phyloP scores from a whole-genome alignment of 345 rosid genomes.

The Euphorbia lathyris region DNA sequence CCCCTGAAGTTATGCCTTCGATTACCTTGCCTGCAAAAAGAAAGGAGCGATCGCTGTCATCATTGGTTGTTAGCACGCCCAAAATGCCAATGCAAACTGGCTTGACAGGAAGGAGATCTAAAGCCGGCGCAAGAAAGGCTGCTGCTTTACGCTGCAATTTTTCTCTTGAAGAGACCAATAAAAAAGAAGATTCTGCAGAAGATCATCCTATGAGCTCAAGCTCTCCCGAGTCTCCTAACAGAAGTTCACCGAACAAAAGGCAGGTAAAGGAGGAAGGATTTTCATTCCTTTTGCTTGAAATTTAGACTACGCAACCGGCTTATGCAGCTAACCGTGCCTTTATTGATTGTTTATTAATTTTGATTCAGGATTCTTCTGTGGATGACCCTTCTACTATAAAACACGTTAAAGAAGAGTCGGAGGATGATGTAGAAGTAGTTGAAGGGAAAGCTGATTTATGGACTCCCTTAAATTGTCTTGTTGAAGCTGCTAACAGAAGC shows the following conservation, averaged over 20 bases:
- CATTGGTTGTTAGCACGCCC: constrained; percentile 82
- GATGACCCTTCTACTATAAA: constrained; percentile 47
- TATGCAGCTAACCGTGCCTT: not conserved
- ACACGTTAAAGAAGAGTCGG: constrained; percentile 32
- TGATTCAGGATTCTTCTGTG: constrained; percentile 51
- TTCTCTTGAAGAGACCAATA: constrained; percentile 45
- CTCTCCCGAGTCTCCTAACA: constrained; percentile 64
- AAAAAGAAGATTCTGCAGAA: constrained; percentile 46
- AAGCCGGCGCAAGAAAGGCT: constrained; percentile 51
- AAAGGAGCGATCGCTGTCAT: constrained; percentile 93
- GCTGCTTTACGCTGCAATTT: constrained; percentile 42
- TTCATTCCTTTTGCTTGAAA: constrained; percentile 10
- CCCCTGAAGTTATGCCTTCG: constrained; percentile 56
- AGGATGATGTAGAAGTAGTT: constrained; percentile 46
- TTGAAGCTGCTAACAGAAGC: constrained; percentile 90
- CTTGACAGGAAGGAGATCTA: constrained; percentile 73
- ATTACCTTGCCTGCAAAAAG: constrained; percentile 67
- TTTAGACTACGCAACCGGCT: constrained; percentile 3
- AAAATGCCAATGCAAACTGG: constrained; percentile 60
- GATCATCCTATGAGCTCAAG: constrained; percentile 52
- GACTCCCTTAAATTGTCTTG: constrained; percentile 90
- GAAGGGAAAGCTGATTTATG: constrained; percentile 70
- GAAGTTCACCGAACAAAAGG: constrained; percentile 51
- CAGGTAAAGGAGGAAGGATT: constrained; percentile 50
- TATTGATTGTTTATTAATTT: constrained; percentile 8